A percentile compares a stretch with the other conserved stretches of the same genome.
Evolutionary conservation across 1,139 yeast species (phyloP).

Genomic region (Yamadazyma atmosphaerica): DNA sequence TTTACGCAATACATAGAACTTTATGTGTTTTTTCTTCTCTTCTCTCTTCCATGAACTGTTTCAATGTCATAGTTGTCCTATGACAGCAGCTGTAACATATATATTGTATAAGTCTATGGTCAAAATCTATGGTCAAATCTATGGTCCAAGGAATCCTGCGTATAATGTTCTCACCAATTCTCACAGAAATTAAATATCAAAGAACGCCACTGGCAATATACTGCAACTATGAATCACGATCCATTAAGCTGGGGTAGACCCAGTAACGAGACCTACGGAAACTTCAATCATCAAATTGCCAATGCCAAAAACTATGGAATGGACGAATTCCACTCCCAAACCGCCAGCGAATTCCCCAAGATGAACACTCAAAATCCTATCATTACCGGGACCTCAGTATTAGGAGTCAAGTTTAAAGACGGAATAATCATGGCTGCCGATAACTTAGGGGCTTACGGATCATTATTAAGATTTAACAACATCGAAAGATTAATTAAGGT

Average conservation of each 20-base stretch:
- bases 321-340: constrained; percentile 5
- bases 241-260: constrained; percentile 98
- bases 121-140: neutral
- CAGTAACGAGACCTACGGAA: constrained; percentile 74
- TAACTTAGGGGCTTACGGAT: constrained; percentile 90
- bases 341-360: constrained; percentile 50
- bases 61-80: too few relatives aligned
- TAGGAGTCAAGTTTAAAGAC: constrained; percentile 84
- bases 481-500: constrained; percentile 82
- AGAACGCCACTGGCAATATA: constrained; percentile 3
- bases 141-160: neutral
- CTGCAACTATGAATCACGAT: constrained; percentile 81
- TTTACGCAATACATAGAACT: neutral
- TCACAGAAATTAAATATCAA: neutral
- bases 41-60: too few relatives aligned
- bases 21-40: too few relatives aligned
- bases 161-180: neutral
- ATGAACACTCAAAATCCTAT: constrained; percentile 92
- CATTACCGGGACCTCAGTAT: constrained; percentile 94
- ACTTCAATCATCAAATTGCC: constrained; percentile 72
- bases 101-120: too few relatives aligned
- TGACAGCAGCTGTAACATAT: too few relatives aligned
- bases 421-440: constrained; percentile 97
- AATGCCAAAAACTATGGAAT: constrained; percentile 35
- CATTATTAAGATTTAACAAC: constrained; percentile 82